A percentile compares a stretch with the other conserved stretches of the same genome.
These are phyloP conservation scores for Melanopsichium pennsylvanicum DNA, from an alignment of 1,284 basidiomycete species.

Conservation along the genomic window DNA sequence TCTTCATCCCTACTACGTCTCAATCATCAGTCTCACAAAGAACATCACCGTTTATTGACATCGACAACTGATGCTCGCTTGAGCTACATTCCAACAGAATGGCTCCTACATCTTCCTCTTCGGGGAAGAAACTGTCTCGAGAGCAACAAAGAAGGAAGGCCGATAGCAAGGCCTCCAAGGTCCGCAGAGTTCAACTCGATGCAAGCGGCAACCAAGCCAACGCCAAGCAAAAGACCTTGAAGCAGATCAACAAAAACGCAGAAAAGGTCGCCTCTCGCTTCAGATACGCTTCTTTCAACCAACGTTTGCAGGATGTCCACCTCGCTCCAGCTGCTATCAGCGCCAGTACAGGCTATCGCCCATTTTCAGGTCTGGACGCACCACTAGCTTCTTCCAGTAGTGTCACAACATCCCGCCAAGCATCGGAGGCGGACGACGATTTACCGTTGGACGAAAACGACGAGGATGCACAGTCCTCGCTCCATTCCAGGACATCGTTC, in stretches of 20 bases:
- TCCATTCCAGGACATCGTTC: constrained; percentile 53
- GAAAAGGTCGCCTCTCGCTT: constrained; percentile 47
- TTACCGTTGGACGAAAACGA: constrained; percentile 7
- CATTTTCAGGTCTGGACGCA: constrained; percentile 53
- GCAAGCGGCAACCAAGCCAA: constrained; percentile 37
- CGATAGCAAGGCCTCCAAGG: constrained; percentile 39
- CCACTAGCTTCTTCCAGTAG: constrained; percentile 29
- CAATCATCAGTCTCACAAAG: background rate
- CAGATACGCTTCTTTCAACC: constrained; percentile 64
- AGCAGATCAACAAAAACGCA: constrained; percentile 44
- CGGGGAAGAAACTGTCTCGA: constrained; percentile 40
- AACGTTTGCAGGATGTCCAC: constrained; percentile 60
- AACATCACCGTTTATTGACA: background rate
- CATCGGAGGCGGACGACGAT: constrained; percentile 5
- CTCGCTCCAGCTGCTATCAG: constrained; percentile 50
- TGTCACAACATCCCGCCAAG: constrained; percentile 6
- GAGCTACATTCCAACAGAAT: background rate
- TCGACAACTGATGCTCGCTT: constrained; percentile 1
- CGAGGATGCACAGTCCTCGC: constrained; percentile 35
- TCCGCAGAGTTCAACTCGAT: constrained; percentile 37
- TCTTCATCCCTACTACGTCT: too few relatives aligned
- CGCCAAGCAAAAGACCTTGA: constrained; percentile 45
- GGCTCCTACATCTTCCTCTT: constrained; percentile 23
- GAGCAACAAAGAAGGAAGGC: constrained; percentile 43
- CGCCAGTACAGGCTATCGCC: constrained; percentile 43